phyloP scores from a whole-genome alignment of 495 filamentous ascomycete species.

The Daldinia childiae region DNA sequence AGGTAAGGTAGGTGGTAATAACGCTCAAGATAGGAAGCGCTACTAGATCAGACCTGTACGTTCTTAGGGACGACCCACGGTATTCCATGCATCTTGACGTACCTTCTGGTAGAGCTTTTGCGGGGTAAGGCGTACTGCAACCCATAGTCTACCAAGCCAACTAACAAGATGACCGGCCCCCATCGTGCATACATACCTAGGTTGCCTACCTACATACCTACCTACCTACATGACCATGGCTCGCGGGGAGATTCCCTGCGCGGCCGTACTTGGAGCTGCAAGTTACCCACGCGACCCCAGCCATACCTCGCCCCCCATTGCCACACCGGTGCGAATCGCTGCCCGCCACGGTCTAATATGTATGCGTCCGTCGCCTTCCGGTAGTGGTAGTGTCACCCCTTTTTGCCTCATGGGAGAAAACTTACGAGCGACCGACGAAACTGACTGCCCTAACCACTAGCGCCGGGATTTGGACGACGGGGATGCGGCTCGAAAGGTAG shows the following conservation, averaged over 20 bases:
- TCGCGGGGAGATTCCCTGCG: conserved; percentile 16
- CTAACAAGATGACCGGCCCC: conserved; percentile 17
- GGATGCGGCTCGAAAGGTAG: conserved; percentile 28
- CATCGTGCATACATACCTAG: conserved; percentile 27
- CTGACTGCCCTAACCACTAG: conserved; percentile 11
- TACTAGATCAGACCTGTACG: conserved; percentile 29
- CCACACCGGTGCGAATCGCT: conserved; percentile 45
- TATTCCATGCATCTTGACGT: conserved; percentile 41
- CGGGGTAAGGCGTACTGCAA: conserved; percentile 39
- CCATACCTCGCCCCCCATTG: conserved; percentile 39
- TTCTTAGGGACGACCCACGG: conserved; percentile 16
- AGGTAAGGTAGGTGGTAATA: conserved; percentile 27
- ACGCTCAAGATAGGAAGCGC: conserved; percentile 14
- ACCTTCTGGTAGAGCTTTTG: conserved; percentile 31
- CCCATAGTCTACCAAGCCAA: conserved; percentile 23
- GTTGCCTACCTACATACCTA: no score
- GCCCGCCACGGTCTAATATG: conserved; percentile 28
- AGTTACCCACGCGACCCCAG: conserved; percentile 46
- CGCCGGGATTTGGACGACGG: conserved; percentile 23
- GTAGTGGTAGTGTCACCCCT: conserved; percentile 28
- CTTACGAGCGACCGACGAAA: conserved; percentile 25
- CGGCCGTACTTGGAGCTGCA: conserved; percentile 33
- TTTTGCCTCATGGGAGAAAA: conserved; percentile 12
- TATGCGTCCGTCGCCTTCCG: conserved; percentile 28
- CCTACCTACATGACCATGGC: background rate